Percentiles rank a stretch among this genome's conserved stretches.
Evolutionary conservation across 2,329 filamentous ascomycete genomes (phyloP).

Genomic region (Ceratocystiopsis brevicomis): DNA sequence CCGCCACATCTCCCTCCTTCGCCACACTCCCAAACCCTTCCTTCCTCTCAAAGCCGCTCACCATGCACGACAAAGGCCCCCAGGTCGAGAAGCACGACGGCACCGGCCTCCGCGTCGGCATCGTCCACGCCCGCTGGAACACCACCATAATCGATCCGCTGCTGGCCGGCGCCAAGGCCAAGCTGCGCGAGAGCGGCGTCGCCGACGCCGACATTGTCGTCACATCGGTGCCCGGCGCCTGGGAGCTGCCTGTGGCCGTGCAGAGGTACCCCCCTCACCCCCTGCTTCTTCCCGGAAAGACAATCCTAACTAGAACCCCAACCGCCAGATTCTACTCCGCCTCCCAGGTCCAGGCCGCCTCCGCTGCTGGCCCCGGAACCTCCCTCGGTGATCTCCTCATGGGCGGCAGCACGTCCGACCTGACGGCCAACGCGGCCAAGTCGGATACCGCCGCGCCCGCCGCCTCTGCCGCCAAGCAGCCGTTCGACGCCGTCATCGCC

Average conservation of each 20-base stretch:
- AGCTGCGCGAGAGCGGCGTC: constrained; percentile 62
- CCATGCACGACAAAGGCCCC: constrained; percentile 36
- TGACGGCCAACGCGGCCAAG: constrained; percentile 48
- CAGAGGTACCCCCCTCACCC: constrained; percentile 40
- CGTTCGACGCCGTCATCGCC: constrained; percentile 88
- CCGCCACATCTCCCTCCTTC: background rate
- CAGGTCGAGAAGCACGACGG: constrained; percentile 42
- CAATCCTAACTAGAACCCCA: background rate
- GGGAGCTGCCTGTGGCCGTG: constrained; percentile 82
- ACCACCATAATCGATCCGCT: constrained; percentile 69
- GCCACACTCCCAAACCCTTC: background rate
- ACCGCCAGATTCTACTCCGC: constrained; percentile 54
- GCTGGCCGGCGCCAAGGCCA: constrained; percentile 59
- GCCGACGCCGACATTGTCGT: constrained; percentile 73
- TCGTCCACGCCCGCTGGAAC: constrained; percentile 96
- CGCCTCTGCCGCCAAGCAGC: constrained; percentile 26
- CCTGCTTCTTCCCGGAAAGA: background rate
- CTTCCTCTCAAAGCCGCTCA: background rate
- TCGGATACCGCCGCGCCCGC: constrained; percentile 17
- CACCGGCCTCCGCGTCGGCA: constrained; percentile 68
- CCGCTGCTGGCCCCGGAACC: constrained; percentile 32
- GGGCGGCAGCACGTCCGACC: constrained; percentile 49
- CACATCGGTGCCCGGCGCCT: constrained; percentile 81
- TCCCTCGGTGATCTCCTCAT: constrained; percentile 57
- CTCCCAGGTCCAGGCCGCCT: constrained; percentile 65